These are phyloP conservation scores for Saccharomyces hybrid DNA, from an alignment of 1,139 yeast genomes.

Conservation along the genomic window DNA sequence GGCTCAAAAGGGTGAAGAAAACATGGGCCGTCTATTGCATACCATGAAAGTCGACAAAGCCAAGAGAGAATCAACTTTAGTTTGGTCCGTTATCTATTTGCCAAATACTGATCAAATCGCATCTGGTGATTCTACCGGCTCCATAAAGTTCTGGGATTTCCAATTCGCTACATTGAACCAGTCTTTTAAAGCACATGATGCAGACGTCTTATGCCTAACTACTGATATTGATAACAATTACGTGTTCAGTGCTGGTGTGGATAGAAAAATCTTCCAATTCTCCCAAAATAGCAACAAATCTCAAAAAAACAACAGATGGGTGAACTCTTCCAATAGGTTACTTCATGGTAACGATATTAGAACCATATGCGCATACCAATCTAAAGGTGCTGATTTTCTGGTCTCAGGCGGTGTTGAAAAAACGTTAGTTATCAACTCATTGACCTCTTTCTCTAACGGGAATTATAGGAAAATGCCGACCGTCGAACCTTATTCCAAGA, in stretches of 20 bases:
- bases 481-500: conserved; percentile 50
- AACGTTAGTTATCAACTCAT: conserved; percentile 63
- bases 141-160: conserved; percentile 88
- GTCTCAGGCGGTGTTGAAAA: conserved; percentile 90
- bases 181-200: conserved; percentile 78
- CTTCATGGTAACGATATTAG: conserved; percentile 89
- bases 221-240: conserved; percentile 55
- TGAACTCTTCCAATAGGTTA: conserved; percentile 67
- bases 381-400: conserved; percentile 60
- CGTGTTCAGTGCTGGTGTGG: conserved; percentile 88
- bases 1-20: conserved; percentile 26
- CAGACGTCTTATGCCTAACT: conserved; percentile 76
- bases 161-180: conserved; percentile 68
- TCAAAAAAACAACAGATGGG: conserved; percentile 56
- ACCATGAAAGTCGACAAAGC: conserved; percentile 80
- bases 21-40: conserved; percentile 52
- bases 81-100: conserved; percentile 76
- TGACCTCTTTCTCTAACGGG: conserved; percentile 61
- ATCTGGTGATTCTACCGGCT: conserved; percentile 94
- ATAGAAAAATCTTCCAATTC: conserved; percentile 70
- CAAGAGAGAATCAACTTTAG: conserved; percentile 67
- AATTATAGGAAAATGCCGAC: conserved; percentile 64
- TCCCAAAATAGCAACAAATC: conserved; percentile 30
- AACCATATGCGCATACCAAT: conserved; percentile 62
- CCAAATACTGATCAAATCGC: conserved; percentile 63